Percentiles rank a stretch among this genome's conserved stretches.
These are phyloP conservation scores for Fusarium albosuccineum DNA, from an alignment of 2,329 filamentous ascomycete genomes.

Conservation along the genomic window DNA sequence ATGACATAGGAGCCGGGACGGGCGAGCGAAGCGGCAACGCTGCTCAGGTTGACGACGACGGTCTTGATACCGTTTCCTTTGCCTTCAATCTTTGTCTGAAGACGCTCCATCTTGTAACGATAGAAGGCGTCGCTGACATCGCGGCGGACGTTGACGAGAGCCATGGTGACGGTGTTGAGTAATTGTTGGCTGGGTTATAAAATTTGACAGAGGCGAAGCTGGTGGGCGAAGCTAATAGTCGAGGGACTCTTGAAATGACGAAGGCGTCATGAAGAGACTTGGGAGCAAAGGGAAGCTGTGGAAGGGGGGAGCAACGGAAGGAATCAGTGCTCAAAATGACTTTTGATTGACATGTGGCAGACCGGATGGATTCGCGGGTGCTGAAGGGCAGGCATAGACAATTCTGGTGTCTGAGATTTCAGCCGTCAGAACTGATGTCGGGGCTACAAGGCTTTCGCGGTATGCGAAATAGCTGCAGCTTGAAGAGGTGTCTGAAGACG, in stretches of 20 bases:
- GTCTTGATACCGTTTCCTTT: constrained; percentile 99
- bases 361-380: constrained; percentile 61
- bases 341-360: constrained; percentile 69
- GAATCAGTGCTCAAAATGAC: constrained; percentile 68
- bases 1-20: constrained; percentile 95
- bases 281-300: constrained; percentile 51
- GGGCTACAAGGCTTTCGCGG: constrained; percentile 92
- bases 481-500: constrained; percentile 95
- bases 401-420: constrained; percentile 65
- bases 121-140: constrained; percentile 99
- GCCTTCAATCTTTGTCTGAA: constrained; percentile 99
- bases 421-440: constrained; percentile 93
- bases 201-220: constrained; percentile 32
- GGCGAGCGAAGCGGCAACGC: constrained; percentile 90
- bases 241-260: constrained; percentile 39
- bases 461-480: constrained; percentile 98
- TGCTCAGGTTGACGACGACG: constrained; percentile 96
- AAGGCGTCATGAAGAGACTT: constrained; percentile 57
- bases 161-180: constrained; percentile 77
- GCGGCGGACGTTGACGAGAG: constrained; percentile 97
- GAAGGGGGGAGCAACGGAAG: constrained; percentile 56
- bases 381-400: constrained; percentile 70
- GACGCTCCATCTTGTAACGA: constrained; percentile 99
- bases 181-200: constrained; percentile 34
- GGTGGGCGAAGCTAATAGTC: constrained; percentile 35